phyloP scores from a whole-genome alignment of 1,284 basidiomycete species.

The Austroboletus olivaceoglutinosus region DNA sequence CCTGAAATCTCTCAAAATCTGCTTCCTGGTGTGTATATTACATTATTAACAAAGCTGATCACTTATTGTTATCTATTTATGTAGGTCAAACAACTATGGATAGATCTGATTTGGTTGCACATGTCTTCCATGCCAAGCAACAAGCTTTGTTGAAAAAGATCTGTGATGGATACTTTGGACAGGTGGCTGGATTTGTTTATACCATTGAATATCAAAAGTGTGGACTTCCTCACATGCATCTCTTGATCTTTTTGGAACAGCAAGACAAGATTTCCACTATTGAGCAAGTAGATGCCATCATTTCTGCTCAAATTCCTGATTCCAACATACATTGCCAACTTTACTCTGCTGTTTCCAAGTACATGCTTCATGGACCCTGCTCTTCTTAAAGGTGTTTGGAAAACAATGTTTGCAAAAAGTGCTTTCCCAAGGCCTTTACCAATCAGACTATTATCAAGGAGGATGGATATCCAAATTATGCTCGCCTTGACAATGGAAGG shows the following conservation, averaged over 20 bases:
- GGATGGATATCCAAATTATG: slow-evolving; percentile 14
- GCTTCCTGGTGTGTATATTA: slow-evolving; percentile 19
- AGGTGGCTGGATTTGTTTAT: slow-evolving; percentile 7
- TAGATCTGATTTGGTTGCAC: slow-evolving; percentile 44
- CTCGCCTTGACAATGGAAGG: slow-evolving; percentile 7
- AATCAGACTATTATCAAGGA: slow-evolving; percentile 6
- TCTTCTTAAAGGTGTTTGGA: slow-evolving; percentile 8
- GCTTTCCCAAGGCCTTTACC: slow-evolving; percentile 3
- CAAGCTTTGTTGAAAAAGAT: slow-evolving; percentile 34
- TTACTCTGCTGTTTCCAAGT: too few relatives aligned
- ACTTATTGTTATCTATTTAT: neutral
- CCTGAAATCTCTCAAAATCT: slow-evolving; percentile 42
- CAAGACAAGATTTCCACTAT: slow-evolving; percentile 4
- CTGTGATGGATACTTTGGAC: slow-evolving; percentile 8
- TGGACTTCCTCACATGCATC: slow-evolving; percentile 29
- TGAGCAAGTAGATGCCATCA: slow-evolving; percentile 3
- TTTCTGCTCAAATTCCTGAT: slow-evolving; percentile 12
- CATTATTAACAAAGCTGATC: neutral
- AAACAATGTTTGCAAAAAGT: slow-evolving; percentile 6
- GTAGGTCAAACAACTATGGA: slow-evolving; percentile 39
- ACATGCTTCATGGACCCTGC: slow-evolving; percentile 12
- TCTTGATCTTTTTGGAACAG: slow-evolving; percentile 18
- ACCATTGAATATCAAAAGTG: slow-evolving; percentile 19
- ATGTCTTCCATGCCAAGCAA: slow-evolving; percentile 45
- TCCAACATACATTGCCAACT: too few relatives aligned